These are phyloP conservation scores for Dothistroma septosporum DNA, from an alignment of 2,329 filamentous ascomycete genomes.

Conservation along the genomic window DNA sequence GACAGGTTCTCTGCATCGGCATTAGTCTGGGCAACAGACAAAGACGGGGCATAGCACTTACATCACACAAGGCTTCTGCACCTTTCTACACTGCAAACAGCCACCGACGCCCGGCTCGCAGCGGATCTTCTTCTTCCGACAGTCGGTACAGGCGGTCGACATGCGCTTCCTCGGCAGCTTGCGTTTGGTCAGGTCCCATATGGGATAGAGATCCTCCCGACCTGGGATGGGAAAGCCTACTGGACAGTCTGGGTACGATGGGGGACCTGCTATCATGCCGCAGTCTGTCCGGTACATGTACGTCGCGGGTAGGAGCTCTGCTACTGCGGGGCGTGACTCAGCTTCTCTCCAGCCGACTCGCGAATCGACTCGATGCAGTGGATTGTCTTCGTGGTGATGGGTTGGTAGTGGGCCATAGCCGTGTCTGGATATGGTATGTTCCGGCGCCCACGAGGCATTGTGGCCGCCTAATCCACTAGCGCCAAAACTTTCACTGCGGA, in stretches of 20 bases:
- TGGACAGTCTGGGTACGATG: neutral
- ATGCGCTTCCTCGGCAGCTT: slow-evolving; percentile 7
- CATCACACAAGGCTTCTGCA: slow-evolving; percentile 1
- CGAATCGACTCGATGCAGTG: neutral
- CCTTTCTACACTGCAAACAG: slow-evolving; percentile 4
- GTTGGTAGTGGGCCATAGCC: neutral
- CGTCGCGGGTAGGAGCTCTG: neutral
- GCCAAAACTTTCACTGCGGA: neutral
- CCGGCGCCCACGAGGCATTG: neutral
- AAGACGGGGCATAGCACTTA: neutral
- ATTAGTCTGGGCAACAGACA: neutral
- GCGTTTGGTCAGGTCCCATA: slow-evolving; percentile 5
- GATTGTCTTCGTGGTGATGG: neutral
- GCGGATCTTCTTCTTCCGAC: slow-evolving; percentile 7
- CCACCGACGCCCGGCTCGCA: slow-evolving; percentile 5
- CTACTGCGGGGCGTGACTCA: neutral
- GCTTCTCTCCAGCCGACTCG: neutral
- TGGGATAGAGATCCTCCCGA: neutral
- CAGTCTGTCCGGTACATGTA: neutral
- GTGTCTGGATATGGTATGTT: neutral
- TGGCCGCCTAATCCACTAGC: neutral
- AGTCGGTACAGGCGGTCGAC: slow-evolving; percentile 3
- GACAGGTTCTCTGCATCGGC: neutral
- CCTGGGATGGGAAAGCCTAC: neutral
- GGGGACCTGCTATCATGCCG: neutral